phyloP scores from a whole-genome alignment of 176 grass and related monocot genomes.

The Musa beccarii region DNA sequence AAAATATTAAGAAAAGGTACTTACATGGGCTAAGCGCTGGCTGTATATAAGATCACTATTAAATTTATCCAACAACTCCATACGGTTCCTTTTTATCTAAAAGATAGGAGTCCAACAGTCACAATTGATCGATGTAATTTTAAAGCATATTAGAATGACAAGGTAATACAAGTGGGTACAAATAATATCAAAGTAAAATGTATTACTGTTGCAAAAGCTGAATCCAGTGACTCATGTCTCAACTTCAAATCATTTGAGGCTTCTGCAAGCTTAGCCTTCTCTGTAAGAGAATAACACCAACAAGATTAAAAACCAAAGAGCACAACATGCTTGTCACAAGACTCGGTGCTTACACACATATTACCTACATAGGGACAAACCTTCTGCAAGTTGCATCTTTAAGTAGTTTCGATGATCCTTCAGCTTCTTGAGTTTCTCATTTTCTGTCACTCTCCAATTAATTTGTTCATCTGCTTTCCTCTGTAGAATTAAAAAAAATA shows the following conservation, averaged over 20 bases:
- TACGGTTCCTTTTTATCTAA: slow-evolving; percentile 32
- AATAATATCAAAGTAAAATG: slow-evolving; percentile 1
- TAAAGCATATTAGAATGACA: neutral
- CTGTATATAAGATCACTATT: slow-evolving; percentile 36
- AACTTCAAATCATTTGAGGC: slow-evolving; percentile 38
- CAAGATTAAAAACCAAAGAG: slow-evolving; percentile 3
- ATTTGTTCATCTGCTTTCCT: slow-evolving; percentile 65
- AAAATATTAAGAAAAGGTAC: slow-evolving; percentile 4
- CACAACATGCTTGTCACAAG: slow-evolving; percentile 12
- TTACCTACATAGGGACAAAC: slow-evolving; percentile 20
- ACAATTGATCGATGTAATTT: neutral
- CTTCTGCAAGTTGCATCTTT: slow-evolving; percentile 39
- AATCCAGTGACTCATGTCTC: slow-evolving; percentile 36
- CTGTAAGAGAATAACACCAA: slow-evolving; percentile 29
- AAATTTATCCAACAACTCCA: slow-evolving; percentile 34
- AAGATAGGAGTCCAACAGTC: slow-evolving; percentile 12
- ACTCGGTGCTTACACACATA: neutral
- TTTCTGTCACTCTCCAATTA: slow-evolving; percentile 57
- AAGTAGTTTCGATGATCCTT: slow-evolving; percentile 43
- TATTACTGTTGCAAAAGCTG: slow-evolving; percentile 49
- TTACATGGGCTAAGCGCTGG: slow-evolving; percentile 39
- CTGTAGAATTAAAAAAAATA: slow-evolving; percentile 22
- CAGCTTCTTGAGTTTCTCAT: slow-evolving; percentile 61
- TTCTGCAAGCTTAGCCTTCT: slow-evolving; percentile 58
- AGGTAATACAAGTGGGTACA: neutral